These are phyloP conservation scores for Syncephalastrum contaminatum DNA, from an alignment of 371 early-diverging fungal genomes.

Conservation along the genomic window DNA sequence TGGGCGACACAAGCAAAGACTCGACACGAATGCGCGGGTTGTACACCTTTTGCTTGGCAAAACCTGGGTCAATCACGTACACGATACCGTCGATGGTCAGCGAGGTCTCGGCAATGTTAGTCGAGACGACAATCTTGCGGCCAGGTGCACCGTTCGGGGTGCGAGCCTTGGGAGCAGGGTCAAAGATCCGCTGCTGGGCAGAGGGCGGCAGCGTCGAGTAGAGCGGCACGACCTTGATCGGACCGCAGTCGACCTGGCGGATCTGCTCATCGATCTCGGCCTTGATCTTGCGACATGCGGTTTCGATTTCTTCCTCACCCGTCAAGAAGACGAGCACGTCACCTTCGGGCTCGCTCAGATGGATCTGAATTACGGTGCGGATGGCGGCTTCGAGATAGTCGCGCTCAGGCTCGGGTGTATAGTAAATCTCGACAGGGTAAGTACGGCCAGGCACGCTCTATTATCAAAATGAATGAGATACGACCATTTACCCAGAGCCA, in stretches of 20 bases:
- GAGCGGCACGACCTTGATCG: slow-evolving; percentile 82
- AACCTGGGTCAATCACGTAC: slow-evolving; percentile 98
- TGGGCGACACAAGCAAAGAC: slow-evolving; percentile 71
- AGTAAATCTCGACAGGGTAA: slow-evolving; percentile 89
- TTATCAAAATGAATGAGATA: slow-evolving; percentile 1
- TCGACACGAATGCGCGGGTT: slow-evolving; percentile 93
- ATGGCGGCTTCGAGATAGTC: slow-evolving; percentile 90
- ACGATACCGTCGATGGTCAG: slow-evolving; percentile 98
- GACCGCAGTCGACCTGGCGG: slow-evolving; percentile 60
- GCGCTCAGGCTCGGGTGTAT: slow-evolving; percentile 84
- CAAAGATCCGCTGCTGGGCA: slow-evolving; percentile 91
- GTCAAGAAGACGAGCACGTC: slow-evolving; percentile 93
- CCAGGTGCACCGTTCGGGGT: slow-evolving; percentile 79
- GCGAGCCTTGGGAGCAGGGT: slow-evolving; percentile 78
- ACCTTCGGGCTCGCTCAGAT: slow-evolving; percentile 79
- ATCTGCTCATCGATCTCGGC: slow-evolving; percentile 66
- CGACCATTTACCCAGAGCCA: background rate
- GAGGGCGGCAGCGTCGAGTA: slow-evolving; percentile 93
- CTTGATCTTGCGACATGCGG: slow-evolving; percentile 72
- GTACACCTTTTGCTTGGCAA: slow-evolving; percentile 97
- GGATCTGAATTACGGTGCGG: slow-evolving; percentile 84
- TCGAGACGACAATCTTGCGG: slow-evolving; percentile 94
- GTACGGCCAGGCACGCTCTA: slow-evolving; percentile 83
- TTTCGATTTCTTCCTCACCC: slow-evolving; percentile 94
- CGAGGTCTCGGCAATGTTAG: slow-evolving; percentile 99